Percentiles rank a stretch among this genome's conserved stretches.
Conservation (phyloP, 140 eudicot genomes). For the Senecio squalidus region DNA sequence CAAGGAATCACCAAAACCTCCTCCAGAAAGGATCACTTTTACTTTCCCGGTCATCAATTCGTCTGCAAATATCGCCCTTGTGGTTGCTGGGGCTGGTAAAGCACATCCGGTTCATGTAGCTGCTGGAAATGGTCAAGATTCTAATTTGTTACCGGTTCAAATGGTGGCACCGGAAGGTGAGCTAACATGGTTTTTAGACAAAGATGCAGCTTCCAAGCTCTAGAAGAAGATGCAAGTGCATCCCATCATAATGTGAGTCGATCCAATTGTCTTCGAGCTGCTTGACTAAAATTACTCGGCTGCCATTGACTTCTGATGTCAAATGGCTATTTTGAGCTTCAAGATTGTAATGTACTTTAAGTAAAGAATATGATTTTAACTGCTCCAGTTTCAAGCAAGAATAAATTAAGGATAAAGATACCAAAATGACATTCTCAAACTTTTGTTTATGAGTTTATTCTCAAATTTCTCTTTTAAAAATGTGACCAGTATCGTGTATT, state of each 20-base stretch:
- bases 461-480: not conserved
- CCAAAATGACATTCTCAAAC: conserved; percentile 4
- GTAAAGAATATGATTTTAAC: conserved; percentile 1
- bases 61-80: conserved; percentile 65
- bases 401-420: conserved; percentile 10
- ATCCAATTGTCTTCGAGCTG: not conserved
- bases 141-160: conserved; percentile 43
- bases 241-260: conserved; percentile 2
- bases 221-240: conserved; percentile 10
- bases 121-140: conserved; percentile 37
- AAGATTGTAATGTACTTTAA: conserved; percentile 10
- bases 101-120: conserved; percentile 57
- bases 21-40: conserved; percentile 85
- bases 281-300: not conserved
- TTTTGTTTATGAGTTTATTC: not conserved
- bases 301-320: not conserved
- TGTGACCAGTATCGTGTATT: not conserved
- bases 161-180: conserved; percentile 75
- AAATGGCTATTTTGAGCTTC: conserved; percentile 6
- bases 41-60: conserved; percentile 93
- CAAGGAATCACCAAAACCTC: conserved; percentile 91
- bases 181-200: conserved; percentile 80
- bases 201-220: conserved; percentile 73
- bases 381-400: conserved; percentile 13
- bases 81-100: conserved; percentile 69